Evolutionary conservation across 1,284 basidiomycete species (phyloP).

Genomic region (Ganoderma sinense): DNA sequence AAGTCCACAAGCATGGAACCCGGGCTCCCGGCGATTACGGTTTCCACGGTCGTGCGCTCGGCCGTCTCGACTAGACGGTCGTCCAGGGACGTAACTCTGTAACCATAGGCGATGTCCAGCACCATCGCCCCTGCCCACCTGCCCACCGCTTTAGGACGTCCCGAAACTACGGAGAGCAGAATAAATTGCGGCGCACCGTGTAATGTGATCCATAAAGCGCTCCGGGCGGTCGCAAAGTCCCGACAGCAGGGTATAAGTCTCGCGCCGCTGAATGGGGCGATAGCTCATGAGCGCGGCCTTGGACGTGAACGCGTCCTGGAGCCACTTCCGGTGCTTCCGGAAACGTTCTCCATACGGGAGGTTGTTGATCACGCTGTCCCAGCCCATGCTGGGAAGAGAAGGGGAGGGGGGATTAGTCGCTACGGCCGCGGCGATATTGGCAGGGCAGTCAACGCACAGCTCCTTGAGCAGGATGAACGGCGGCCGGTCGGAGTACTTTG

Average conservation of each 20-base stretch:
- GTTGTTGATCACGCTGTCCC: slow-evolving; percentile 35
- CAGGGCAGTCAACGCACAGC: slow-evolving; percentile 30
- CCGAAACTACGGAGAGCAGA: background rate
- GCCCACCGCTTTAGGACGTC: background rate
- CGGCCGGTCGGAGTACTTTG: slow-evolving; percentile 48
- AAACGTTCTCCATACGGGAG: slow-evolving; percentile 39
- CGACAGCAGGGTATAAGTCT: slow-evolving; percentile 36
- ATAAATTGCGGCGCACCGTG: slow-evolving; percentile 28
- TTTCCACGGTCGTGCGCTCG: slow-evolving; percentile 31
- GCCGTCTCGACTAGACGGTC: slow-evolving; percentile 33
- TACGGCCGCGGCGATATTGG: background rate
- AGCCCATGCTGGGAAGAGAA: slow-evolving; percentile 30
- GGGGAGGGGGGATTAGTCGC: slow-evolving; percentile 1
- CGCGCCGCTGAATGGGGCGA: slow-evolving; percentile 34
- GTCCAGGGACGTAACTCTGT: slow-evolving; percentile 29
- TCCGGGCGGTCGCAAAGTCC: slow-evolving; percentile 35
- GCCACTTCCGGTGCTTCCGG: slow-evolving; percentile 41
- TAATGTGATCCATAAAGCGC: slow-evolving; percentile 34
- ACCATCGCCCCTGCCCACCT: slow-evolving; percentile 34
- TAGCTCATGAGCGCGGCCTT: slow-evolving; percentile 32
- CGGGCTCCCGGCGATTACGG: slow-evolving; percentile 31
- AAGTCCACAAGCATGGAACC: slow-evolving; percentile 39
- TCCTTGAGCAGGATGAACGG: slow-evolving; percentile 37
- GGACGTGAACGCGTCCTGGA: slow-evolving; percentile 37
- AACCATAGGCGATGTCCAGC: slow-evolving; percentile 37